Evolutionary conservation across 176 grass and related monocot species (phyloP).

Genomic region (Poa annua): DNA sequence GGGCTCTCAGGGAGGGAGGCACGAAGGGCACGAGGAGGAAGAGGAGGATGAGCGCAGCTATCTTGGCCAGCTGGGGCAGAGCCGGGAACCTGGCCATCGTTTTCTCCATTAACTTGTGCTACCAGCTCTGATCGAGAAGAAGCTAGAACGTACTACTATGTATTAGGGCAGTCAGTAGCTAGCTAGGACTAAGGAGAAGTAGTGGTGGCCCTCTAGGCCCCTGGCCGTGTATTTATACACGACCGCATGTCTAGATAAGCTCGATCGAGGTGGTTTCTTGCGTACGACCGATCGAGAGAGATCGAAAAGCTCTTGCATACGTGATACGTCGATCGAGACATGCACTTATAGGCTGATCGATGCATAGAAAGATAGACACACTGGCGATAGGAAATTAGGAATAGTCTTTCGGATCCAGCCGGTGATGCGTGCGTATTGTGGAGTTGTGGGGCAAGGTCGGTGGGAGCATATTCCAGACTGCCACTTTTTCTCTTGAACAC

Average conservation of each 20-base stretch:
- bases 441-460: not conserved
- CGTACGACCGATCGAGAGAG: not conserved
- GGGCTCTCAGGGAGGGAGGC: slow-evolving; percentile 52
- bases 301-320: not conserved
- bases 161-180: not conserved
- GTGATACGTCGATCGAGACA: not conserved
- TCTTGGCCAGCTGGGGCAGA: slow-evolving; percentile 55
- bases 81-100: slow-evolving; percentile 1
- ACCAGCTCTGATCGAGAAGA: not conserved
- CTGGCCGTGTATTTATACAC: slow-evolving; percentile 35
- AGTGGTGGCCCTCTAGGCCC: slow-evolving; percentile 7
- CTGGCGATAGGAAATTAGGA: not conserved
- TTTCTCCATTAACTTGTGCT: slow-evolving; percentile 1
- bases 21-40: slow-evolving; percentile 50
- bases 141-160: not conserved
- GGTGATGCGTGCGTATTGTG: not conserved
- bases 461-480: not conserved
- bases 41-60: slow-evolving; percentile 47
- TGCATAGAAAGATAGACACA: not conserved
- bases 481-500: not conserved
- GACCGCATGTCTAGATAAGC: slow-evolving; percentile 44
- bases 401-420: not conserved
- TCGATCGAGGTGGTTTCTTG: not conserved
- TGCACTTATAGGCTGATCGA: not conserved
- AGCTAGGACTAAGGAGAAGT: slow-evolving; percentile 3